phyloP scores from a whole-genome alignment of 164 flowering plant species.

The Macadamia tetraphylla region DNA sequence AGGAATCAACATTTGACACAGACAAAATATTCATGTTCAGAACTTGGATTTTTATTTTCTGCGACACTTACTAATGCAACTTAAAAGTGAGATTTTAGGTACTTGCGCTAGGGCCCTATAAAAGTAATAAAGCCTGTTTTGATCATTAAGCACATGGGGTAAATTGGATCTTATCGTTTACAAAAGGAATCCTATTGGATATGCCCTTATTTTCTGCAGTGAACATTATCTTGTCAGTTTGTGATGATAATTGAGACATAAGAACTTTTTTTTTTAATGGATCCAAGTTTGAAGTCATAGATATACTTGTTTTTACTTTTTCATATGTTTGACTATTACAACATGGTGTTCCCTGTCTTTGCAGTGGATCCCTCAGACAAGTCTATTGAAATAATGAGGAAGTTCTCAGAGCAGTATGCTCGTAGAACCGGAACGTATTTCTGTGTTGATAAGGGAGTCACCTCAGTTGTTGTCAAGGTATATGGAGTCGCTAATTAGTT shows the following conservation, averaged over 20 bases:
- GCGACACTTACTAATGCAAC: not conserved
- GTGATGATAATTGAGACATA: not conserved
- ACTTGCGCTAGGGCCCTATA: not conserved
- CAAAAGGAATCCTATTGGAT: not conserved
- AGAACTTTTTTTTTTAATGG: not conserved
- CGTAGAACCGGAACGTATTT: conserved; percentile 91
- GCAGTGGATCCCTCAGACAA: conserved; percentile 89
- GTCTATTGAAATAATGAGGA: conserved; percentile 95
- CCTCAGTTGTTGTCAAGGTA: conserved; percentile 97
- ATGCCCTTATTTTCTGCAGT: no score
- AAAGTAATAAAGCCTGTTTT: not conserved
- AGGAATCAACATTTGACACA: no score
- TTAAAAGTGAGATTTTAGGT: not conserved
- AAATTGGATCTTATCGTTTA: not conserved
- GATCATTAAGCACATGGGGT: not conserved
- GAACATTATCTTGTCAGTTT: not conserved
- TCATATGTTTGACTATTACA: not conserved
- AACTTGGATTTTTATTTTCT: not conserved
- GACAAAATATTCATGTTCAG: no score
- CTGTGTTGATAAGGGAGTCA: conserved; percentile 91
- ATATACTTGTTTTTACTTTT: not conserved
- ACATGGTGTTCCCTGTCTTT: conserved; percentile 9
- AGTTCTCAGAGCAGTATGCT: conserved; percentile 96
- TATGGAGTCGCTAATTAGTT: not conserved
- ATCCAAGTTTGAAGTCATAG: not conserved